Evolutionary conservation across 1,139 yeast genomes (phyloP).

Genomic region (Suhomyces chickasaworum): DNA sequence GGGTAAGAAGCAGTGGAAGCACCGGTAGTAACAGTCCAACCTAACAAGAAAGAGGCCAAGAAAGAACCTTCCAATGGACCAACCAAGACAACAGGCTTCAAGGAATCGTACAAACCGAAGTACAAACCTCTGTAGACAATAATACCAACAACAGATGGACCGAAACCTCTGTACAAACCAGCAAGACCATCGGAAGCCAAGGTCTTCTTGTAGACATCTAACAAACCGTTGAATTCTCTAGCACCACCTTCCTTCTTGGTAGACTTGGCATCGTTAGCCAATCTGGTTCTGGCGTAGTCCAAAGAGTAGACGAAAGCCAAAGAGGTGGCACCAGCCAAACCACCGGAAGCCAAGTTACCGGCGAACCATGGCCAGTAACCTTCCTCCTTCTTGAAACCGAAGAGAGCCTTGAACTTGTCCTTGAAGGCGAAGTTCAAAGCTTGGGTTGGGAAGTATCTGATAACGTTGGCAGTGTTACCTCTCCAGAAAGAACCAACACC

Average conservation of each 20-base stretch:
- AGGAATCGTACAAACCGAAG: constrained; percentile 57
- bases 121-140: constrained; percentile 59
- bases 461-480: constrained; percentile 59
- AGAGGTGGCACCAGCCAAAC: constrained; percentile 58
- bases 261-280: constrained; percentile 58
- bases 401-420: constrained; percentile 53
- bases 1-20: constrained; percentile 59
- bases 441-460: constrained; percentile 60
- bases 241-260: constrained; percentile 49
- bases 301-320: constrained; percentile 57
- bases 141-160: constrained; percentile 56
- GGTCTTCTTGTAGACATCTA: constrained; percentile 56
- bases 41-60: constrained; percentile 57
- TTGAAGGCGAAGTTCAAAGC: constrained; percentile 57
- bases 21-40: constrained; percentile 59
- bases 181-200: constrained; percentile 58
- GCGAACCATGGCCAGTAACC: constrained; percentile 54
- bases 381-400: constrained; percentile 56
- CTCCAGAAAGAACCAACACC: constrained; percentile 56
- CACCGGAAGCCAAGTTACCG: constrained; percentile 61
- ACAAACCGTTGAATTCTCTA: constrained; percentile 56
- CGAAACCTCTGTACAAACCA: constrained; percentile 61
- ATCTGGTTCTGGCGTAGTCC: constrained; percentile 59
- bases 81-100: constrained; percentile 56
- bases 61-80: constrained; percentile 59